Base-by-base conservation (phyloP, 768 basidiomycete species). In the Termitomyces sp. region DNA sequence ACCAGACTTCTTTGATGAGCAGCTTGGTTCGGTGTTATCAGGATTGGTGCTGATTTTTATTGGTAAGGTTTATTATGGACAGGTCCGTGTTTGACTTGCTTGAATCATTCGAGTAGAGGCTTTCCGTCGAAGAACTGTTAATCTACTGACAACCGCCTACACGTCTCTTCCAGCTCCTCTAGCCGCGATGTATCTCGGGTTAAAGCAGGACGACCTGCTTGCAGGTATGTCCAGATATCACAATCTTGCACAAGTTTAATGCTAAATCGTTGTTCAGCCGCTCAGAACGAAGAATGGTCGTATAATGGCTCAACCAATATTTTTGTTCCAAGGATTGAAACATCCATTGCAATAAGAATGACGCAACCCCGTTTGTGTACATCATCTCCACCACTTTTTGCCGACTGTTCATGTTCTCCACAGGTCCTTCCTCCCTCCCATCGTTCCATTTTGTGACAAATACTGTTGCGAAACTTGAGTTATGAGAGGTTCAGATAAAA, bases 91-190 rank as follows among this genome's bases (percentile, higher is more conserved):
- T 17, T 38, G 45, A 26, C 45, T 57, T 8, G 21, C 12, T 35
- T 21, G 51, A 48, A 51, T 51, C 17, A 45, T 53, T 44, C 7
- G 51, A 28, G 17, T 40, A 90, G 88, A 80, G 3, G 65, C 73
- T 9, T 89, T 88, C 69, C 82, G 85, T 43, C 63, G 64, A 53
- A 75, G 81, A 56, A 84, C 83, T 0, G 76, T 85, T 58, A 61
- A 62, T 1, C 71, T 89, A 9, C 61, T 89, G 21, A 77, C 82
- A 9, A 80, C 75, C 61, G 85, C 84, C n/a, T 89, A 87, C 67
- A 77, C 79, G 2, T 82, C 84, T 1, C 68, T 90, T 22, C 77
- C 81, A 12, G 57, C 83, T 11, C 53, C 75, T 2, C 71, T 84
- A 3, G 83, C 81, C 12, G 76, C 81, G 59, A 67, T 59, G 26